phyloP scores from a whole-genome alignment of 371 early-diverging fungal genomes.

The Mortierella sp. region DNA sequence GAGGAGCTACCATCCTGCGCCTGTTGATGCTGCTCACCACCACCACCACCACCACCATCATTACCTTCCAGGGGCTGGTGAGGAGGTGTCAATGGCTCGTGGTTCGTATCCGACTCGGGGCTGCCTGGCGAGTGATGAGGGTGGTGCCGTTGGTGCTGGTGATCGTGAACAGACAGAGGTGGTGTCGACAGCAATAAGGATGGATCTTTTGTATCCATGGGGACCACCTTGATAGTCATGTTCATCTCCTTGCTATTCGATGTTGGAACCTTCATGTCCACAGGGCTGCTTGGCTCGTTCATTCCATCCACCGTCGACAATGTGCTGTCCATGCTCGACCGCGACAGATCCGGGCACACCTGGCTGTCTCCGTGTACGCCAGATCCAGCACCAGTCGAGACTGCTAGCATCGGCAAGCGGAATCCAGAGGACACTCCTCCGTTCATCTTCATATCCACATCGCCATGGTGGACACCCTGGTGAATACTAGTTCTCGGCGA shows the following conservation, averaged over 20 bases:
- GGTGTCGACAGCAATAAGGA: constrained; percentile 27
- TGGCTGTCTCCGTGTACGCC: constrained; percentile 37
- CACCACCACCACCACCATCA: not conserved
- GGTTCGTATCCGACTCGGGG: constrained; percentile 30
- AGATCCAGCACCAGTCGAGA: constrained; percentile 3
- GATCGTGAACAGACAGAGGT: constrained; percentile 51
- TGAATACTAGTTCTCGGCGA: not conserved
- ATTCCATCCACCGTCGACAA: constrained; percentile 24
- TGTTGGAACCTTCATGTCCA: constrained; percentile 25
- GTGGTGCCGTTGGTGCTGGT: constrained; percentile 21
- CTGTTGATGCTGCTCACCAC: not conserved
- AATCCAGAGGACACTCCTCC: constrained; percentile 7
- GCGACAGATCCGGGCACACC: constrained; percentile 45
- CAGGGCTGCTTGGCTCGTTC: constrained; percentile 30
- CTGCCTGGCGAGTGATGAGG: constrained; percentile 22
- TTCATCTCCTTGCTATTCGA: constrained; percentile 9
- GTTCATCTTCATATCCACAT: not conserved
- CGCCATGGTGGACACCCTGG: not conserved
- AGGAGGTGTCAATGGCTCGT: constrained; percentile 49
- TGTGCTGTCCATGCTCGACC: constrained; percentile 50
- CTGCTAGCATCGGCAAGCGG: constrained; percentile 13
- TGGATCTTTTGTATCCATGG: constrained; percentile 1
- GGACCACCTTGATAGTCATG: constrained; percentile 47
- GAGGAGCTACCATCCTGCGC: not conserved
- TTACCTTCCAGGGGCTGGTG: constrained; percentile 33